These are phyloP conservation scores for Pseudogymnoascus sp. DNA, from an alignment of 2,329 filamentous ascomycete genomes.

Conservation along the genomic window DNA sequence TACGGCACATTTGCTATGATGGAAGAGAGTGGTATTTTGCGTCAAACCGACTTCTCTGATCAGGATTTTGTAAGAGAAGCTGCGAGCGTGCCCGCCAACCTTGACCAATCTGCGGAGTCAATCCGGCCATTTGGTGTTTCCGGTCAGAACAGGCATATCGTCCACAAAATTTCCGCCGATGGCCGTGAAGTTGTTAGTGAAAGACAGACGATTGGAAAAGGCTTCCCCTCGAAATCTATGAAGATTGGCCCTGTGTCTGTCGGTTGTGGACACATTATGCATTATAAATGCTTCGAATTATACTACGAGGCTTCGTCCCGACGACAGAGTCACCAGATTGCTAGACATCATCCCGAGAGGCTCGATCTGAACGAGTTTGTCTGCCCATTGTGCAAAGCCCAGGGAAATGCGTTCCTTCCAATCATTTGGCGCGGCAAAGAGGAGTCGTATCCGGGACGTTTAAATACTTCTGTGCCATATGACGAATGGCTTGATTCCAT, in stretches of 20 bases:
- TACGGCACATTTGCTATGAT: constrained; percentile 93
- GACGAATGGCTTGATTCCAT: constrained; percentile 31
- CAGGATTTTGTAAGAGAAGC: constrained; percentile 78
- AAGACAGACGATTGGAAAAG: constrained; percentile 77
- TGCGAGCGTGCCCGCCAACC: constrained; percentile 64
- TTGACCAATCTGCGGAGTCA: constrained; percentile 76
- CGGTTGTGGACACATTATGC: constrained; percentile 97
- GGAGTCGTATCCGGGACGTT: constrained; percentile 67
- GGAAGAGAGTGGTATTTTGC: constrained; percentile 74
- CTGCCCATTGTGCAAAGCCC: constrained; percentile 90
- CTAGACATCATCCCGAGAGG: constrained; percentile 83
- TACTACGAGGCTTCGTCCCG: constrained; percentile 79
- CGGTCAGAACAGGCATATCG: constrained; percentile 69
- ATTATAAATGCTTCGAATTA: constrained; percentile 87
- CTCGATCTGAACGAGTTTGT: constrained; percentile 79
- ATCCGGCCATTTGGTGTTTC: constrained; percentile 87
- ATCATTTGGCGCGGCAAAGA: constrained; percentile 93
- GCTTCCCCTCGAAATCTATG: constrained; percentile 64
- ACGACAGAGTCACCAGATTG: constrained; percentile 85
- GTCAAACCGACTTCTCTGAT: constrained; percentile 78
- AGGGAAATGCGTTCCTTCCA: constrained; percentile 90
- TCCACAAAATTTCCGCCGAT: constrained; percentile 66
- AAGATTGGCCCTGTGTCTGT: constrained; percentile 72
- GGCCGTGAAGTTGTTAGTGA: constrained; percentile 66
- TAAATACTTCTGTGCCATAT: constrained; percentile 52